Base-by-base conservation (phyloP, 352 stramenopile species). In the Phytophthora lateralis region DNA sequence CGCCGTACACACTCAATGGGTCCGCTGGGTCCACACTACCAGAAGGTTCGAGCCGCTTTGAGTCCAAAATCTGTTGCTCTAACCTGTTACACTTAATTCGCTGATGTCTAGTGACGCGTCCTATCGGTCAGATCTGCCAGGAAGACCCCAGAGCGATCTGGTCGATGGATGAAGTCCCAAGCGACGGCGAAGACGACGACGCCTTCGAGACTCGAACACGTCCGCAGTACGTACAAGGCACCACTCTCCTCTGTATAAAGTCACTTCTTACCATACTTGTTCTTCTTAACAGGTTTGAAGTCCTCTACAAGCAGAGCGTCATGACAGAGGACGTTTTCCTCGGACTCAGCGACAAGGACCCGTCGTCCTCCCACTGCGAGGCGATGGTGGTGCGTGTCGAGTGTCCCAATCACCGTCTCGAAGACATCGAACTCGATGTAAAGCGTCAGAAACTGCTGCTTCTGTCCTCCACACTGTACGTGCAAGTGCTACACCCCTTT, bases 291-390 rank as follows among this genome's bases (percentile, higher is more conserved):
- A 90, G 81, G n/a, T 91, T 89, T 61, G 87, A 93, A 63, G 80
- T 96, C 47, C 56, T 92, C 35, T 94, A 92, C 74, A 92, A 93
- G 69, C 87, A 96, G 66, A 87, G 71, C 30, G 83, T 96, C 34
- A 92, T 91, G 85, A 90, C 85, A 0, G 87, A 96, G 49, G 85
- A 92, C 57, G 77, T 96, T 55, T 96, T 91, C 35, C 76, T 96
- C 21, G 85, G 85, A 1, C 63, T 94, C 14, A 82, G 80, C 43
- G 85, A 94, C 56, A 92, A 93, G 51, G 87, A 96, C 39, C 85
- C 85, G n/a, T 94, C 84, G 15, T 88, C 77, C 1, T 78, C 82
- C 3, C 75, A 91, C 45, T 96, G 87, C 49, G 81, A 93, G 48
- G 82, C 82, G 20, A 90, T 94, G 73, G 80, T 93, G 34, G 72